Evolutionary conservation across 1,284 basidiomycete species (phyloP).

Genomic region (Irpex lacteus): DNA sequence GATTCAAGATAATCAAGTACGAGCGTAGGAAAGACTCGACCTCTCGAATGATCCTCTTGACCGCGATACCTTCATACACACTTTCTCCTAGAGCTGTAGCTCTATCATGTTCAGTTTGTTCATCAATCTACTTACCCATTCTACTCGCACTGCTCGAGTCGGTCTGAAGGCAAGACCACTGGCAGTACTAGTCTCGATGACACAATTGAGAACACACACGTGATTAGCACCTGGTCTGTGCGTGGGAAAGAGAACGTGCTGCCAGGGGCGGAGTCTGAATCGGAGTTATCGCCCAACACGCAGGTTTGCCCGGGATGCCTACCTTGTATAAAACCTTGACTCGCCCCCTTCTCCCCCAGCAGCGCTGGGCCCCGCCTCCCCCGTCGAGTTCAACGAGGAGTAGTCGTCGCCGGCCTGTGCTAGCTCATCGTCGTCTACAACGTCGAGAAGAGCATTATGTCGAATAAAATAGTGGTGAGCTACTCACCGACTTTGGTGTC

Average conservation of each 20-base stretch:
- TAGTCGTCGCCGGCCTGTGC: slow-evolving; percentile 19
- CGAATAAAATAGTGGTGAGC: slow-evolving; percentile 92
- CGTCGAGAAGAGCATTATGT: slow-evolving; percentile 49
- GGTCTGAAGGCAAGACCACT: no score
- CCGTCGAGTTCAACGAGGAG: slow-evolving; percentile 11
- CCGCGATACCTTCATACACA: no score
- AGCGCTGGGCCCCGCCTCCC: slow-evolving; percentile 28
- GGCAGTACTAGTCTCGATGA: no score
- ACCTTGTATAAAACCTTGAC: slow-evolving; percentile 48
- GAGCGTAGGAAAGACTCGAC: no score
- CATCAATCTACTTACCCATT: no score
- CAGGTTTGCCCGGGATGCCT: slow-evolving; percentile 35
- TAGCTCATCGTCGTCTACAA: slow-evolving; percentile 33
- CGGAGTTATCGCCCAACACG: slow-evolving; percentile 35
- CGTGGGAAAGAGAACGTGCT: slow-evolving; percentile 37
- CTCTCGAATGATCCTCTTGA: no score
- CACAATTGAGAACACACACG: no score
- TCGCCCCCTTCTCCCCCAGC: slow-evolving; percentile 34
- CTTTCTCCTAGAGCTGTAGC: no score
- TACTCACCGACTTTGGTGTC: slow-evolving; percentile 56
- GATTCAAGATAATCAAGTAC: background rate
- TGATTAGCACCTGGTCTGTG: slow-evolving; percentile 34
- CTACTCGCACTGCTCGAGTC: no score
- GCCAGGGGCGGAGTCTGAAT: slow-evolving; percentile 30
- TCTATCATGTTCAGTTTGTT: no score